Evolutionary conservation across 2,329 filamentous ascomycete species (phyloP).

Genomic region (Magnaporthales sp.): DNA sequence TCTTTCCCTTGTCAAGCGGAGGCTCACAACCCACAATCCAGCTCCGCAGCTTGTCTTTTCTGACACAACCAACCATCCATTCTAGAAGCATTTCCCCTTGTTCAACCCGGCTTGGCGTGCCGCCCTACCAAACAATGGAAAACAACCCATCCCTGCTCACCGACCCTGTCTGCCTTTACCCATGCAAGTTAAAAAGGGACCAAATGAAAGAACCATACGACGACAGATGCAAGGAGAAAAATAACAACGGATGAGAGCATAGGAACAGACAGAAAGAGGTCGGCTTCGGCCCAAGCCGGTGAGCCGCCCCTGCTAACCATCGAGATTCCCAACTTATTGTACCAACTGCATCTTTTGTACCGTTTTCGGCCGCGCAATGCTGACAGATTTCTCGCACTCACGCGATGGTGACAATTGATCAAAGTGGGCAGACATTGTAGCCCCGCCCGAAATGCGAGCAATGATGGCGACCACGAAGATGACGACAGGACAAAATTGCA

Average conservation of each 20-base stretch:
- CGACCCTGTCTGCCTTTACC: not conserved
- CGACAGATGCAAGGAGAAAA: not conserved
- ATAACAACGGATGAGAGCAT: not conserved
- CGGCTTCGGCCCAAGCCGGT: not conserved
- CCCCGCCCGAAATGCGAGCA: not conserved
- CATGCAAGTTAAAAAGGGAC: not conserved
- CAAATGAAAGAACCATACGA: not conserved
- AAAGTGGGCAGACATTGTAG: not conserved
- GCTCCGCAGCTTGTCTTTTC: not conserved
- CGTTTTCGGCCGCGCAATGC: not conserved
- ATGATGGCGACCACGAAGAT: not conserved
- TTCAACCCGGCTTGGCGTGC: not conserved
- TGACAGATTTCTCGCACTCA: not conserved
- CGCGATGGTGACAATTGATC: not conserved
- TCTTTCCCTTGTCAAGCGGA: not conserved
- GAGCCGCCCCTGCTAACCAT: not conserved
- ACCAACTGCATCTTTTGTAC: not conserved
- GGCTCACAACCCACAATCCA: not conserved
- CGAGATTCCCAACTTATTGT: not conserved
- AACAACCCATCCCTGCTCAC: not conserved
- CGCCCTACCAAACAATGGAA: not conserved
- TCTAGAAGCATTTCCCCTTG: not conserved
- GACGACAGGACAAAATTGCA: no score
- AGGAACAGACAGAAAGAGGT: not conserved
- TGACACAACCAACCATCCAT: conserved; percentile 1